Evolutionary conservation across 306 rosid species (phyloP).

Genomic region (Boehmeria nivea): DNA sequence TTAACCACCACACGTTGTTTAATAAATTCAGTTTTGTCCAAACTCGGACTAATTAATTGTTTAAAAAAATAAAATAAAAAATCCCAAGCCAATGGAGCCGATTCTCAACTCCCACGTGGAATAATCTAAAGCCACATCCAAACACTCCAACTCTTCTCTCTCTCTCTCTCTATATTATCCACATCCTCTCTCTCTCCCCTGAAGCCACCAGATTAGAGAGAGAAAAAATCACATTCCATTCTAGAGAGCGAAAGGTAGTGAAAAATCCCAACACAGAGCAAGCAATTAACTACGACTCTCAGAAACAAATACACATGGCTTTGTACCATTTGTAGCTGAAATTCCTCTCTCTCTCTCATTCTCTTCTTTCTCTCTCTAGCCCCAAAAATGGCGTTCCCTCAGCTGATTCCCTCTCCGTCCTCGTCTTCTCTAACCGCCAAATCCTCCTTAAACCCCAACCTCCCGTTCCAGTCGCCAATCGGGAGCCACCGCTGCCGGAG

Average conservation of each 20-base stretch:
- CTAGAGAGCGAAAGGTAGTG: conserved; percentile 5
- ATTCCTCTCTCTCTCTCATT: neutral
- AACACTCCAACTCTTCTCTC: neutral
- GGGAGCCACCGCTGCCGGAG: neutral
- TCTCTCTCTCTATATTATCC: conserved; percentile 41
- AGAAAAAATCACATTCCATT: conserved; percentile 4
- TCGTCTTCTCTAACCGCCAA: conserved; percentile 44
- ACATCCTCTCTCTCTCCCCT: conserved; percentile 23
- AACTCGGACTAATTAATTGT: no score
- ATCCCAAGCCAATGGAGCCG: neutral
- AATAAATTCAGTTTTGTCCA: no score
- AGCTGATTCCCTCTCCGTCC: conserved; percentile 64
- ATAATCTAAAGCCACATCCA: conserved; percentile 39
- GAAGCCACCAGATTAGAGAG: conserved; percentile 39
- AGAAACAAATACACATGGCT: conserved; percentile 8
- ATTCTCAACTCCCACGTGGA: conserved; percentile 35
- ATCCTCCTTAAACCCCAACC: conserved; percentile 46
- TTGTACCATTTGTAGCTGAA: neutral
- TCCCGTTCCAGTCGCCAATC: conserved; percentile 3
- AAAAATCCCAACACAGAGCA: neutral
- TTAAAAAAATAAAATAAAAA: neutral
- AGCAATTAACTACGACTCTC: neutral
- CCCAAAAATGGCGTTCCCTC: conserved; percentile 63
- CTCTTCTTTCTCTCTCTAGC: conserved; percentile 2
- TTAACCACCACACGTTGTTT: no score